Conservation (phyloP, 768 basidiomycete species). For the Panaeolus cyanescens region DNA sequence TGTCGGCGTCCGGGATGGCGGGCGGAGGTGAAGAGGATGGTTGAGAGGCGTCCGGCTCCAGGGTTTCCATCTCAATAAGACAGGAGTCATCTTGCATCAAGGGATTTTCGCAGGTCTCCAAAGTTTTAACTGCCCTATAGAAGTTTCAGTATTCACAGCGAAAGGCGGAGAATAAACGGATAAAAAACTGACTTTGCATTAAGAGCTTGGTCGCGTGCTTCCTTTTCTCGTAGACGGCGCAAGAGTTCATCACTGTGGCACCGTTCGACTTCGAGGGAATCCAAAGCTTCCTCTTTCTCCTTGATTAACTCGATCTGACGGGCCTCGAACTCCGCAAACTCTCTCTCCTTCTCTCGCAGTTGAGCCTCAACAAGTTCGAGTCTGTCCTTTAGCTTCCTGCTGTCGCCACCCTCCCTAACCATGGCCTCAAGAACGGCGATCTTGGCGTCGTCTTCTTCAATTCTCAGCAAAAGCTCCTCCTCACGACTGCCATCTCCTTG, state of each 20-base stretch:
- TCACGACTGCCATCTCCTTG: conserved; percentile 52
- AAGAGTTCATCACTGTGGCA: conserved; percentile 29
- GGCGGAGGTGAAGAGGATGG: background rate
- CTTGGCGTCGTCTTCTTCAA: conserved; percentile 75
- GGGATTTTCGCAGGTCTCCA: conserved; percentile 19
- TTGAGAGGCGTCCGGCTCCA: conserved; percentile 11
- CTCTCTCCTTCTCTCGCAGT: conserved; percentile 44
- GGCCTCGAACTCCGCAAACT: conserved; percentile 40
- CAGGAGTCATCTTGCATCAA: conserved; percentile 19
- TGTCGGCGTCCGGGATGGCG: conserved; percentile 26
- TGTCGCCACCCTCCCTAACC: conserved; percentile 40
- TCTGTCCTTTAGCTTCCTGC: conserved; percentile 39
- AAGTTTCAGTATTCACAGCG: background rate
- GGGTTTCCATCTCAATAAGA: conserved; percentile 20
- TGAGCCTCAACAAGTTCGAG: conserved; percentile 38
- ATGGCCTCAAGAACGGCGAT: conserved; percentile 57
- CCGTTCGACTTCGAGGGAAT: conserved; percentile 41
- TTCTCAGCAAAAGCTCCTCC: conserved; percentile 59
- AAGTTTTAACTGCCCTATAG: conserved; percentile 17
- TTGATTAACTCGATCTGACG: conserved; percentile 45
- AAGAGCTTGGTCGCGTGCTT: conserved; percentile 20
- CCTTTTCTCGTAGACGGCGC: conserved; percentile 22
- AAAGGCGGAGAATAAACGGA: background rate
- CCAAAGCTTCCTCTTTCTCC: conserved; percentile 55
- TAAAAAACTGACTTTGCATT: conserved; percentile 18